Percentiles rank a stretch among this genome's conserved stretches.
phyloP scores from a whole-genome alignment of 208 protist genomes.

The Leishmania aethiopica region DNA sequence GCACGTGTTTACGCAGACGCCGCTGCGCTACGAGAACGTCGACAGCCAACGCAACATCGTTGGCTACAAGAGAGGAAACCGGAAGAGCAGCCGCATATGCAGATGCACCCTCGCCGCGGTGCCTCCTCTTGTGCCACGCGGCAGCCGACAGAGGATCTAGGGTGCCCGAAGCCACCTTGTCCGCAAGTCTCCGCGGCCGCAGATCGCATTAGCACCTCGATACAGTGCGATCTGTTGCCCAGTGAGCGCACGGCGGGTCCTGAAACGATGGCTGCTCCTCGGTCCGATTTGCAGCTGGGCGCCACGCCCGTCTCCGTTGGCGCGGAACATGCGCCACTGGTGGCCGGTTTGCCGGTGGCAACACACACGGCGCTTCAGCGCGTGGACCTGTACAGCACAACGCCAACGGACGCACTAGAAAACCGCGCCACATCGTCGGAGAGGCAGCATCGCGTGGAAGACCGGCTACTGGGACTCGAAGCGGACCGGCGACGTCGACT shows the following conservation, averaged over 20 bases:
- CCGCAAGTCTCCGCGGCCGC: neutral
- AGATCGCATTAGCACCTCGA: neutral
- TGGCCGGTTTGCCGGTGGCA: neutral
- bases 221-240: constrained; percentile 4
- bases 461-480: constrained; percentile 30
- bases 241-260: neutral
- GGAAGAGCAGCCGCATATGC: neutral
- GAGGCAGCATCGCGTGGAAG: constrained; percentile 28
- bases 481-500: constrained; percentile 26
- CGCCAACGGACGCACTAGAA: neutral
- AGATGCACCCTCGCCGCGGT: neutral
- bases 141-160: neutral
- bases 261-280: neutral
- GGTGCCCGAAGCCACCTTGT: neutral
- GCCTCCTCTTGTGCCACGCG: neutral
- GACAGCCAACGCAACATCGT: neutral
- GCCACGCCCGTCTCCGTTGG: too few relatives aligned
- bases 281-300: neutral
- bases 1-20: neutral
- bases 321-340: neutral
- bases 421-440: neutral
- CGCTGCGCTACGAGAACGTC: neutral
- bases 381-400: constrained; percentile 19
- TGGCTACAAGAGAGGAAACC: neutral
- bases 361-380: constrained; percentile 3